Percentiles rank a stretch among this genome's conserved stretches.
These are phyloP conservation scores for Polyplosphaeria fusca DNA, from an alignment of 495 filamentous ascomycete species.

Conservation along the genomic window DNA sequence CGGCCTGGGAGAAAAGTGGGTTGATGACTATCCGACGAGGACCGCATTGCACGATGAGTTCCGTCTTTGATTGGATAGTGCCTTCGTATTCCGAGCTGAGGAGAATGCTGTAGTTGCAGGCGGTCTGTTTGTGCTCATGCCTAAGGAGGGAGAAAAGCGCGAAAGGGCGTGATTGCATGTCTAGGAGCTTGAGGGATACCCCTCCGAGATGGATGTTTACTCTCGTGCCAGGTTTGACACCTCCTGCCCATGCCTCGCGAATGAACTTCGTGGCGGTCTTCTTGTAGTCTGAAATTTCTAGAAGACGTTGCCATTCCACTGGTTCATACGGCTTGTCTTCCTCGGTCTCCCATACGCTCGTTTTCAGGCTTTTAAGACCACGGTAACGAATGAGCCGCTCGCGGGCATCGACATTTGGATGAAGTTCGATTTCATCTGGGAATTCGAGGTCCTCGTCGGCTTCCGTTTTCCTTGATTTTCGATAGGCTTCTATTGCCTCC, in stretches of 20 bases:
- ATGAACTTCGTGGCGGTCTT: slow-evolving; percentile 69
- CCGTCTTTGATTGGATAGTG: slow-evolving; percentile 84
- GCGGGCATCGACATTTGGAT: slow-evolving; percentile 77
- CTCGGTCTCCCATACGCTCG: slow-evolving; percentile 79
- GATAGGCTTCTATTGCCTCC: slow-evolving; percentile 71
- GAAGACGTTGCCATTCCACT: slow-evolving; percentile 80
- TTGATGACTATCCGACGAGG: slow-evolving; percentile 82
- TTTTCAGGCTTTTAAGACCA: slow-evolving; percentile 83
- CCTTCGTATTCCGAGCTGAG: slow-evolving; percentile 66
- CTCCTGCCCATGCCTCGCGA: slow-evolving; percentile 79
- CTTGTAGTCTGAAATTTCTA: slow-evolving; percentile 81
- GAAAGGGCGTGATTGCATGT: slow-evolving; percentile 56
- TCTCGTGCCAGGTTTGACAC: slow-evolving; percentile 75
- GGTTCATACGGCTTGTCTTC: slow-evolving; percentile 84
- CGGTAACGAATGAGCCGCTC: slow-evolving; percentile 83
- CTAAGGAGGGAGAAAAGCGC: slow-evolving; percentile 79
- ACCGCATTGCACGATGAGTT: slow-evolving; percentile 84
- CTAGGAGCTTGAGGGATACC: slow-evolving; percentile 59
- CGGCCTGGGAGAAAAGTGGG: slow-evolving; percentile 71
- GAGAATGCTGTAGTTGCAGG: slow-evolving; percentile 71
- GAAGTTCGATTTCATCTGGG: slow-evolving; percentile 94
- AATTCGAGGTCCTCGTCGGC: slow-evolving; percentile 89
- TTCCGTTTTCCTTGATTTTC: slow-evolving; percentile 69
- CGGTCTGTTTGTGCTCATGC: slow-evolving; percentile 90
- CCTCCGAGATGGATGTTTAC: slow-evolving; percentile 76